A percentile compares a stretch with the other conserved stretches of the same genome.
phyloP scores from a whole-genome alignment of 352 stramenopile genomes.

The Globisporangium nunn region DNA sequence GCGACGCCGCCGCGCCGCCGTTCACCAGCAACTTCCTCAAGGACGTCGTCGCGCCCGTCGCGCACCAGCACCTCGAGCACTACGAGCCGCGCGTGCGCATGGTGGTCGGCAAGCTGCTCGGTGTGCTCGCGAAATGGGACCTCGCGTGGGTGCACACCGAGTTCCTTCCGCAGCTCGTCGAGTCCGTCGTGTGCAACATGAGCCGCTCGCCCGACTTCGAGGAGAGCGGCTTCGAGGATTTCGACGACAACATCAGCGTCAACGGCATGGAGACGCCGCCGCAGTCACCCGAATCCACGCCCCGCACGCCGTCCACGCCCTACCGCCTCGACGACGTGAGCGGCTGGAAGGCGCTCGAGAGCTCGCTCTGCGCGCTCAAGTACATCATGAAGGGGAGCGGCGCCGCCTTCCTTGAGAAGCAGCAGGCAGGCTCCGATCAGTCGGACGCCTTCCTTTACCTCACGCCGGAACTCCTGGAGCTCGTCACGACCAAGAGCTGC shows the following conservation, averaged over 20 bases:
- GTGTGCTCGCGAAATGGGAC: slow-evolving; percentile 56
- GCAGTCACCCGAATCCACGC: slow-evolving; percentile 49
- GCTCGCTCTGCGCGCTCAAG: slow-evolving; percentile 83
- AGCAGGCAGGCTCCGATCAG: slow-evolving; percentile 1
- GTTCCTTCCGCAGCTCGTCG: slow-evolving; percentile 68
- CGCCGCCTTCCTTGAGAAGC: slow-evolving; percentile 44
- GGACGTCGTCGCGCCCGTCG: slow-evolving; percentile 27
- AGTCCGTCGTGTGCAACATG: slow-evolving; percentile 68
- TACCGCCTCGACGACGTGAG: slow-evolving; percentile 93
- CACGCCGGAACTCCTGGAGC: slow-evolving; percentile 48
- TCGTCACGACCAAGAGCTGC: slow-evolving; percentile 71
- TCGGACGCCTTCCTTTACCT: slow-evolving; percentile 48
- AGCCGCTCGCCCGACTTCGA: slow-evolving; percentile 76
- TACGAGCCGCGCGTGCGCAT: slow-evolving; percentile 82
- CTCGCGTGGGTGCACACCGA: slow-evolving; percentile 43
- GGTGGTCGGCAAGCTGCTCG: slow-evolving; percentile 62
- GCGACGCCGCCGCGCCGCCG: slow-evolving; percentile 11
- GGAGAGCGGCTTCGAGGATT: slow-evolving; percentile 62
- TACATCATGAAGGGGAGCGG: slow-evolving; percentile 80
- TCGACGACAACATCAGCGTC: slow-evolving; percentile 77
- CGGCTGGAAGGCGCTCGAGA: slow-evolving; percentile 95
- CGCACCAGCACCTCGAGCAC: slow-evolving; percentile 72
- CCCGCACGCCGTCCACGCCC: slow-evolving; percentile 66
- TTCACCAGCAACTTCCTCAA: slow-evolving; percentile 39
- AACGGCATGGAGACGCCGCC: slow-evolving; percentile 73